phyloP scores from a whole-genome alignment of 768 basidiomycete genomes.

The Filobasidium floriforme region DNA sequence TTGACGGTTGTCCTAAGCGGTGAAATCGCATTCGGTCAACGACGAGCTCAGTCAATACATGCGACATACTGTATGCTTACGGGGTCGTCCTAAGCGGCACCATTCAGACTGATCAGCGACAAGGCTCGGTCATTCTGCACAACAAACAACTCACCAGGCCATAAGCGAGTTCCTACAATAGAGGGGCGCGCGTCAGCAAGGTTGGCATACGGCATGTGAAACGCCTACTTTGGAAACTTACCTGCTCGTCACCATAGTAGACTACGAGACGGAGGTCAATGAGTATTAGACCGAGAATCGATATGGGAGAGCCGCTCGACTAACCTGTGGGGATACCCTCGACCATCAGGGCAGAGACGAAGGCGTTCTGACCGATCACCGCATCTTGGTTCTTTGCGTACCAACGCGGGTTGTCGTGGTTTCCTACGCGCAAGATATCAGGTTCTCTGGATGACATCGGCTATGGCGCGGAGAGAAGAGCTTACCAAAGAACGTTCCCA shows the following conservation, averaged over 20 bases:
- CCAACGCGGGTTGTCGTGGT: slow-evolving; percentile 42
- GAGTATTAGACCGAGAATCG: slow-evolving; percentile 32
- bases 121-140: no score
- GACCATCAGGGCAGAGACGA: slow-evolving; percentile 37
- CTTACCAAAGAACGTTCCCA: slow-evolving; percentile 37
- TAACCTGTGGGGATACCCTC: slow-evolving; percentile 37
- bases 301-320: slow-evolving; percentile 23
- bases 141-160: background rate
- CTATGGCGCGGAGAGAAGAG: no score
- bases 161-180: slow-evolving; percentile 4
- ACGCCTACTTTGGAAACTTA: slow-evolving; percentile 1
- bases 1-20: background rate
- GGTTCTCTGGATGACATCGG: no score
- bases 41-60: background rate
- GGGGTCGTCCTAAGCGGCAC: background rate
- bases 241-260: slow-evolving; percentile 31
- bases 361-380: slow-evolving; percentile 39
- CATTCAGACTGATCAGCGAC: no score
- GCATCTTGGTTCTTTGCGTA: slow-evolving; percentile 35
- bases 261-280: slow-evolving; percentile 29
- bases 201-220: background rate
- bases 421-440: slow-evolving; percentile 14
- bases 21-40: background rate
- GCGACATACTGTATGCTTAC: background rate
- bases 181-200: background rate